Base-by-base conservation (phyloP, 768 basidiomycete genomes). In the Lyophyllum shimeji region DNA sequence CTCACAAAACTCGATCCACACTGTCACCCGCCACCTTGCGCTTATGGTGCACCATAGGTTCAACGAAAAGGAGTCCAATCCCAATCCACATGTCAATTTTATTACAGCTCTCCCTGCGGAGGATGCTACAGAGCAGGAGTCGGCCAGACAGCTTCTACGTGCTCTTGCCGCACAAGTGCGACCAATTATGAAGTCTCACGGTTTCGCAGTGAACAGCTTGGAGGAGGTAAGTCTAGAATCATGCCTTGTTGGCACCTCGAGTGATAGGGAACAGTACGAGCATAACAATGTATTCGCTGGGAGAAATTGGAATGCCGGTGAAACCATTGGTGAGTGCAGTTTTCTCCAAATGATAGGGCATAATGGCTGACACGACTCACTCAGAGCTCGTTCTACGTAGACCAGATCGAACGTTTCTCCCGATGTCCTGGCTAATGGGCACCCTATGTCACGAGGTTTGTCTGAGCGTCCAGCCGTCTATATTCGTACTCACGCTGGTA, bases 271-370 rank as follows among this genome's bases (percentile, higher is more conserved):
- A 43, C 63, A 93, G 90, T 93, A 93, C 61, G 86, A 91, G 65
- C 80, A 82, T 64, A 93, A 93, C 65, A 63, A 61, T 13, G 88
- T 93, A 6, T 93, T 93, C 69, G 82, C 85, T 4, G 92, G 91
- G 1, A 78, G 91, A 46, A 93, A 93, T 66, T 94, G 91, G 91
- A 90, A 91, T 60, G 77, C 76, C 54, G 92, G 92, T 2, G 91
- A 94, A 70, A 86, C 83, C 9, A 73, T 94, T 55, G 90, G 90
- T 89, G 58, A 20, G 69, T 61, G 15, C 8, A 43, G 27, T 31
- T 44, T 21, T 17, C 15, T 20, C n/a, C n/a, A n/a, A n/a, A 12
- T 53, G 12, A 25, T 27, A 20, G 17, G 23, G 11, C 13, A 6
- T 15, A n/a, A 7, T 2, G 8, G 34, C 44, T 42, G 12, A 50